These are phyloP conservation scores for slime mould (Dictyostelium discoideum) DNA, from an alignment of 78 protist genomes.

Conservation along the genomic window dicty_2.7 NC_007091.3:4771501-4772000, in stretches of 20 bases:
- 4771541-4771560: neutral
- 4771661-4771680: neutral
- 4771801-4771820: too few relatives aligned
- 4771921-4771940: neutral
- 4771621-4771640: neutral
- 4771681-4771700: neutral
- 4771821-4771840: too few relatives aligned
- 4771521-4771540: neutral
- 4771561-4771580: neutral
- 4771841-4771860: neutral
- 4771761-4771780: neutral
- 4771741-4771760: neutral
- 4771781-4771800: neutral
- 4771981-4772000: too few relatives aligned
- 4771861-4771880: neutral
- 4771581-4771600: neutral
- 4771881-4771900: neutral
- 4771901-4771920: neutral
- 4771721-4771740: neutral
- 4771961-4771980: neutral
- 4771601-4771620: neutral
- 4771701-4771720: neutral
- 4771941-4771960: too few relatives aligned
- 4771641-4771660: neutral
- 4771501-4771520: too few relatives aligned